Evolutionary conservation across 805 yeast species (phyloP), one percentile per base, ranked within the genome.

Genomic region (Yarrowia sp.): DNA sequence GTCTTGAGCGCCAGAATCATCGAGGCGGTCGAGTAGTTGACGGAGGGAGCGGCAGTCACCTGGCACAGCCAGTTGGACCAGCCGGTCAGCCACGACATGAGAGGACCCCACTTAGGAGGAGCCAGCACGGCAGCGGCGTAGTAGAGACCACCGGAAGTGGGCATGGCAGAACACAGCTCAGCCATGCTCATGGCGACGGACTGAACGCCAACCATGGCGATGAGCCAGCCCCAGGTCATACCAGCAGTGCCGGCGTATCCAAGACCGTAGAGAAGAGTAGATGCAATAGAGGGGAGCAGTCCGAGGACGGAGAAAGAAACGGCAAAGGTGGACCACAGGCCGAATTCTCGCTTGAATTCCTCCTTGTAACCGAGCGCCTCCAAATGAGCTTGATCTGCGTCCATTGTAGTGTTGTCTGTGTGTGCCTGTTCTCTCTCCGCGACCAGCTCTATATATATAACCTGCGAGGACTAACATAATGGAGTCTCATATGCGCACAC

Each of bases 81-180:
- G 63, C 87, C 84, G 8, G 84, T 82, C 53, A 80, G 68, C 87
- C 87, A 84, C 6, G 88, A 81, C 56, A 82, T 73, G 22, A 82
- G 71, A 0, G 87, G 81, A 16, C 80, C 80, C 71, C 74, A 76
- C 66, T 75, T 76, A 21, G 80, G 81, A 13, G 88, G 88, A 3
- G 88, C 81, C 65, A 84, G 73, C 67, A 83, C 72, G 5, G 84
- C 81, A 0, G 84, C 85, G 16, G 90, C 88, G 67, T 85, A 86
- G 53, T 87, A 87, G 8, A 87, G 78, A 47, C 90, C 90, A 25
- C 87, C 82, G 10, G 86, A 77, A 7, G 87, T 84, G 38, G 90
- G 90, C 74, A 82, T 82, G 6, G 87, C 84, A 24, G 83, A 78
- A 12, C 87, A 80, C 31, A 85, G 76, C 69, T 86, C 90, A 0